phyloP scores from a whole-genome alignment of 2,329 filamentous ascomycete species.

The Balansia obtecta region DNA sequence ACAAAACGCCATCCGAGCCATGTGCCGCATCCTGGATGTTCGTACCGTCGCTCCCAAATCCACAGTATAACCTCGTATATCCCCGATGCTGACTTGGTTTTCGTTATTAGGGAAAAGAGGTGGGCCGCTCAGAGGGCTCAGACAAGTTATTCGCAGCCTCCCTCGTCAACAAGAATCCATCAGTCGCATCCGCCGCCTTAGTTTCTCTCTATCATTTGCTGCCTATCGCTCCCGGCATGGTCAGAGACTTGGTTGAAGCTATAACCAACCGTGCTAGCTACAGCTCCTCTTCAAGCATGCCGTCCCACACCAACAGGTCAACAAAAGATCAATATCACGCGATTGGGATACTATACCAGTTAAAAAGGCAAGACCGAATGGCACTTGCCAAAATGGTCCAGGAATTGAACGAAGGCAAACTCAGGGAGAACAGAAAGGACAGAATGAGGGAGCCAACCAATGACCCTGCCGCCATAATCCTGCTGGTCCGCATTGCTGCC shows the following conservation, averaged over 20 bases:
- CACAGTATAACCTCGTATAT: background rate
- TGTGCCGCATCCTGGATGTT: conserved; percentile 96
- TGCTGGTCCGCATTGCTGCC: conserved; percentile 84
- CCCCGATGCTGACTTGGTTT: background rate
- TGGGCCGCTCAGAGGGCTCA: too few species aligned
- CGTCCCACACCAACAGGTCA: conserved; percentile 76
- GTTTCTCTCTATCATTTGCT: conserved; percentile 97
- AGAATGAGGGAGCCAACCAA: conserved; percentile 60
- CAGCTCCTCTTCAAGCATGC: conserved; percentile 55
- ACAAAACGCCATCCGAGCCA: conserved; percentile 87
- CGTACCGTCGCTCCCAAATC: conserved; percentile 17
- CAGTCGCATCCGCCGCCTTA: conserved; percentile 88
- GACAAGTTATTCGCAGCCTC: conserved; percentile 19
- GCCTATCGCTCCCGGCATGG: conserved; percentile 88
- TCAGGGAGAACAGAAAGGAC: too few species aligned
- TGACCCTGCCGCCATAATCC: conserved; percentile 82
- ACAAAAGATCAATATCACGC: conserved; percentile 99
- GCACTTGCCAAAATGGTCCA: conserved; percentile 99
- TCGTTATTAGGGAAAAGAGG: background rate
- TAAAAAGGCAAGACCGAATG: conserved; percentile 96
- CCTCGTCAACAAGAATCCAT: conserved; percentile 97
- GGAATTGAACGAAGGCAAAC: conserved; percentile 58
- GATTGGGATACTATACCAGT: conserved; percentile 93
- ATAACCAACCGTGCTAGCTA: background rate
- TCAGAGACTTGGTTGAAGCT: conserved; percentile 59